phyloP scores from a whole-genome alignment of 1,284 basidiomycete species.

The Cryptococcus depauperatus region DNA sequence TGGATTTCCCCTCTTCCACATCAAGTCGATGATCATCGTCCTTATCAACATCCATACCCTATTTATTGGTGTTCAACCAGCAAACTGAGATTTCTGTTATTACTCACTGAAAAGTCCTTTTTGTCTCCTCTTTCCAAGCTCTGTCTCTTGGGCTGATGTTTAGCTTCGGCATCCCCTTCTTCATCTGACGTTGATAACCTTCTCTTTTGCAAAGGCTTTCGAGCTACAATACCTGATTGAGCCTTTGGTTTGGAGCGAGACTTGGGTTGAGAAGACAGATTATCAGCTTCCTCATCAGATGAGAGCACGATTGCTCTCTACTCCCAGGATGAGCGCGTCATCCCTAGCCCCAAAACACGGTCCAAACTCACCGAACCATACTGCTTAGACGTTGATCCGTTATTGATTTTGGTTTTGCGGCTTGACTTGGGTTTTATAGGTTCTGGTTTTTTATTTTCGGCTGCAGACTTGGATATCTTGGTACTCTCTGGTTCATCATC shows the following conservation, averaged over 20 bases:
- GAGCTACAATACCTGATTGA: neutral
- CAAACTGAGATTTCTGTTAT: neutral
- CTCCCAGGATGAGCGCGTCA: neutral
- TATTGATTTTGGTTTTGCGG: slow-evolving; percentile 12
- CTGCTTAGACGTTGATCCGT: slow-evolving; percentile 28
- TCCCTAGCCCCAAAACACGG: neutral
- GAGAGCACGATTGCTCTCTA: slow-evolving; percentile 12
- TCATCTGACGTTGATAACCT: slow-evolving; percentile 10
- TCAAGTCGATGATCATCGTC: slow-evolving; percentile 17
- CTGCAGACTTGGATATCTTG: too few species aligned
- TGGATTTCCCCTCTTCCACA: slow-evolving; percentile 23
- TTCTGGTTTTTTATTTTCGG: too few species aligned
- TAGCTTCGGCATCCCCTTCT: slow-evolving; percentile 31
- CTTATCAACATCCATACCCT: slow-evolving; percentile 5
- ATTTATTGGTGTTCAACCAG: neutral
- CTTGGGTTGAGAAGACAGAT: neutral
- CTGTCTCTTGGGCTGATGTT: slow-evolving; percentile 37
- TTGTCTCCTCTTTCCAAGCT: slow-evolving; percentile 11
- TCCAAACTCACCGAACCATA: slow-evolving; percentile 17
- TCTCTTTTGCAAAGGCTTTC: slow-evolving; percentile 13
- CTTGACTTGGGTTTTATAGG: too few species aligned
- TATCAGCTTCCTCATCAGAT: slow-evolving; percentile 7
- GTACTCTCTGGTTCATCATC: slow-evolving; percentile 32
- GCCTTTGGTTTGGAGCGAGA: slow-evolving; percentile 8
- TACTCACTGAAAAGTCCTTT: neutral